Base-by-base conservation (phyloP, 202 grass and related monocot species). In the Eragrostis tef region DNA sequence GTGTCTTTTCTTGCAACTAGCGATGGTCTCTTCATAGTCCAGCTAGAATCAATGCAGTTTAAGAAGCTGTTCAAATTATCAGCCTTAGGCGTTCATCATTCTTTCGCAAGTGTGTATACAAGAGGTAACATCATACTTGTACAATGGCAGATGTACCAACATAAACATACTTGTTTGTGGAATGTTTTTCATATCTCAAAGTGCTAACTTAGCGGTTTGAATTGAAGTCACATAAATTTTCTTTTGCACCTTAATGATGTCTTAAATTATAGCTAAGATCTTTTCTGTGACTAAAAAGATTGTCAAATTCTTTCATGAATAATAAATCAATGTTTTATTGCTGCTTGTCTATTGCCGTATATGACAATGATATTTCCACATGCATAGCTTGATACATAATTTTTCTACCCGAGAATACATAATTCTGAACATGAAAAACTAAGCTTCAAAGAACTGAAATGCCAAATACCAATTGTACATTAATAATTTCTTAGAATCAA, bases 11-110 rank as follows among this genome's bases (percentile, higher is more conserved):
- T 82, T 5, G 4, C n/a, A 9, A 53, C 24, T 9, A 0, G 2
- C 73, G 17, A 0, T 1, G 14, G 44, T 19, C 19, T 42, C 20
- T 51, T 53, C 29, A 82, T 52, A 26, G 4, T 82, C 27, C 44
- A 64, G 44, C 79, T 82, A 73, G 46, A 44, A 8, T 74, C 69
- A 51, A 19, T 17, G 20, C 58, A 53, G 14, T 26, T 64, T 16
- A 64, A 82, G 27, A 43, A 71, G 26, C 2, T 9, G 22, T 71
- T 47, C 12, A 15, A 62, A 21, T 4, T 51, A 10, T 21, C 0
- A 34, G 3, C 0, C 16, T 0, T 34, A 6, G 21, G 0, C 9
- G 0, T 5, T 10, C 49, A 39, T 19, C 44, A 82, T 51, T 7
- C 57, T 50, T 82, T 64, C 11, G 2, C 13, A 17, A 42, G 57